Conservation (phyloP, 2,329 filamentous ascomycete genomes). For the Arthrobotrys iridis region DNA sequence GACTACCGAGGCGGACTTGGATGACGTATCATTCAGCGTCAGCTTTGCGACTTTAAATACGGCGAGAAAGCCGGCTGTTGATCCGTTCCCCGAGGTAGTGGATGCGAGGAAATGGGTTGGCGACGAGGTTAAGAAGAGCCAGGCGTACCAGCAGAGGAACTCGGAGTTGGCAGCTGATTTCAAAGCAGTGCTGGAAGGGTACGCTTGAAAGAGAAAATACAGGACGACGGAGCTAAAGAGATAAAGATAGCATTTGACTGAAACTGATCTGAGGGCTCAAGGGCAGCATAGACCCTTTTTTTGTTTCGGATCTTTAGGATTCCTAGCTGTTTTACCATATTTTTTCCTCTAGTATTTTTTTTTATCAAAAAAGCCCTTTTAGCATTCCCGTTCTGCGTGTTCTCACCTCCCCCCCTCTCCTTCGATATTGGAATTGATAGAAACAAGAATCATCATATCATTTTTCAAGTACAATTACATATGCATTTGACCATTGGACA, state of each 20-base stretch:
- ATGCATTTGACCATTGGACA: no score
- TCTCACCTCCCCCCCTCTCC: no score
- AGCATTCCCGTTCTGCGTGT: neutral
- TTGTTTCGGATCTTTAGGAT: no score
- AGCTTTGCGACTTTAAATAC: conserved; percentile 95
- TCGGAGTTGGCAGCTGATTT: conserved; percentile 13
- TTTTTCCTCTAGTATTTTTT: neutral
- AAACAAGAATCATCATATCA: neutral
- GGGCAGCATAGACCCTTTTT: neutral
- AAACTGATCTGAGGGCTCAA: no score
- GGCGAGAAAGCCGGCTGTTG: conserved; percentile 76
- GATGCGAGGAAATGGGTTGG: conserved; percentile 81
- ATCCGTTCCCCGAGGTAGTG: conserved; percentile 88
- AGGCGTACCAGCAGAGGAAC: conserved; percentile 13
- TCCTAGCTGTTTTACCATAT: neutral
- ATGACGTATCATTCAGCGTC: conserved; percentile 93
- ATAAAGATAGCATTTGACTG: neutral
- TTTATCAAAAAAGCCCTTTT: neutral
- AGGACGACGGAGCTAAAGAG: neutral
- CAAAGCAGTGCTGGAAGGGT: conserved; percentile 35
- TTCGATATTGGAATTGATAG: neutral
- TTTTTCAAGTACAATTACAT: no score
- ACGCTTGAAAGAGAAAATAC: conserved; percentile 27
- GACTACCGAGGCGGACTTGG: conserved; percentile 79
- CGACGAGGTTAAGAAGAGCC: conserved; percentile 52